A percentile compares a stretch with the other conserved stretches of the same genome.
These are phyloP conservation scores for Phaseolus lunatus DNA, from an alignment of 306 rosid species.

Conservation along the genomic window DNA sequence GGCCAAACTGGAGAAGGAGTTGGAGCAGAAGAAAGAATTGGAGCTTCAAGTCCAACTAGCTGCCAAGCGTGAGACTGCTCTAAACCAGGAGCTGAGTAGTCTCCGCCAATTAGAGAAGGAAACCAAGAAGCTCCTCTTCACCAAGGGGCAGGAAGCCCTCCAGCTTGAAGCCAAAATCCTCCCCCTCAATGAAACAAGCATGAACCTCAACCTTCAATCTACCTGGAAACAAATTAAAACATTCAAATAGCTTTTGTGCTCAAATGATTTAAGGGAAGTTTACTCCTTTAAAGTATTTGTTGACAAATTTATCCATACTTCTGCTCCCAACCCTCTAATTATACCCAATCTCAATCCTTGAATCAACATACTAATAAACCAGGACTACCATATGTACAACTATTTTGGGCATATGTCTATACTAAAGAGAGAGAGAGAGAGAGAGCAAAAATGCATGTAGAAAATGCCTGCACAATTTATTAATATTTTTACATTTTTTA, in stretches of 20 bases:
- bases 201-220: not conserved
- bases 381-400: not conserved
- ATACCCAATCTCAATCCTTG: slow-evolving; percentile 2
- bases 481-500: not conserved
- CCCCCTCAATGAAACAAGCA: not conserved
- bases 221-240: too few relatives aligned
- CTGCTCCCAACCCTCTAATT: not conserved
- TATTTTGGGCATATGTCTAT: slow-evolving; percentile 9
- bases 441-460: not conserved
- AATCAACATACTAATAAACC: slow-evolving; percentile 10
- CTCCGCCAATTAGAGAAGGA: too few relatives aligned
- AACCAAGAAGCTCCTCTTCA: too few relatives aligned
- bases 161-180: too few relatives aligned
- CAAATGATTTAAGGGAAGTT: not conserved
- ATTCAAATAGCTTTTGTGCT: too few relatives aligned
- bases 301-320: not conserved
- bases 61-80: too few relatives aligned
- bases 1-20: too few relatives aligned
- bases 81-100: too few relatives aligned
- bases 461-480: slow-evolving; percentile 30
- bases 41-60: too few relatives aligned
- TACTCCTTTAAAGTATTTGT: slow-evolving; percentile 1
- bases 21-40: too few relatives aligned
- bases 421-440: not conserved
- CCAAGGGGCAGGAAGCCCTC: too few relatives aligned